Evolutionary conservation across 176 grass and related monocot species (phyloP).

Genomic region (Lolium perenne): DNA sequence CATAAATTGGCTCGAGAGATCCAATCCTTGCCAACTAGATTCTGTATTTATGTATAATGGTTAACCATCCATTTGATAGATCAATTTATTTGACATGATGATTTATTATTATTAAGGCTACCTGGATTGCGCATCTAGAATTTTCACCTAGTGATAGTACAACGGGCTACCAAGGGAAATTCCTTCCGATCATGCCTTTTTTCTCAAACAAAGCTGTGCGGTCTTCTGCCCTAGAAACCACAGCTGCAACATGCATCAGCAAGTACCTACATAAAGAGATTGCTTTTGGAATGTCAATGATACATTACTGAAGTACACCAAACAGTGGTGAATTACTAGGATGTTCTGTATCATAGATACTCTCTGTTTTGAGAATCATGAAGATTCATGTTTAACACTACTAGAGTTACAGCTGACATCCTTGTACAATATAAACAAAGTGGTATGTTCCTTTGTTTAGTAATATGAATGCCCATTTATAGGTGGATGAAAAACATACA

Average conservation of each 20-base stretch:
- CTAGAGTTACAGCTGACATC: slow-evolving; percentile 12
- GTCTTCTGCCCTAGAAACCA: not conserved
- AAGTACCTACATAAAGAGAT: not conserved
- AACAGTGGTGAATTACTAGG: slow-evolving; percentile 20
- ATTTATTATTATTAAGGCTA: slow-evolving; percentile 36
- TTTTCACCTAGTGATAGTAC: slow-evolving; percentile 17
- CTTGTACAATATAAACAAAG: slow-evolving; percentile 7
- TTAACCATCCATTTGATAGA: not conserved
- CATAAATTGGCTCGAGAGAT: slow-evolving; percentile 5
- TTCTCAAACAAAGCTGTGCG: not conserved
- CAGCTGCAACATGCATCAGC: slow-evolving; percentile 5
- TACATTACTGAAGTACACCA: not conserved
- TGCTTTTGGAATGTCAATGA: slow-evolving; percentile 13
- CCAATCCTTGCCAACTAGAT: not conserved
- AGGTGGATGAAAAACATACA: slow-evolving; percentile 65
- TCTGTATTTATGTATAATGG: slow-evolving; percentile 1
- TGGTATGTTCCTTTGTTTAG: slow-evolving; percentile 3
- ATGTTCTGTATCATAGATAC: slow-evolving; percentile 7
- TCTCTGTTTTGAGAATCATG: slow-evolving; percentile 15
- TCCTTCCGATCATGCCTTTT: not conserved
- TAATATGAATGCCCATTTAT: slow-evolving; percentile 40
- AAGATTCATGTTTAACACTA: slow-evolving; percentile 15
- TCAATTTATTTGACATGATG: not conserved
- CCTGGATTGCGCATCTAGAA: slow-evolving; percentile 1
- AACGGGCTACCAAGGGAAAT: not conserved